Evolutionary conservation across 179 eudicot genomes (phyloP), one percentile per base, ranked within the genome.

Genomic region (Spergularia azorica): DNA sequence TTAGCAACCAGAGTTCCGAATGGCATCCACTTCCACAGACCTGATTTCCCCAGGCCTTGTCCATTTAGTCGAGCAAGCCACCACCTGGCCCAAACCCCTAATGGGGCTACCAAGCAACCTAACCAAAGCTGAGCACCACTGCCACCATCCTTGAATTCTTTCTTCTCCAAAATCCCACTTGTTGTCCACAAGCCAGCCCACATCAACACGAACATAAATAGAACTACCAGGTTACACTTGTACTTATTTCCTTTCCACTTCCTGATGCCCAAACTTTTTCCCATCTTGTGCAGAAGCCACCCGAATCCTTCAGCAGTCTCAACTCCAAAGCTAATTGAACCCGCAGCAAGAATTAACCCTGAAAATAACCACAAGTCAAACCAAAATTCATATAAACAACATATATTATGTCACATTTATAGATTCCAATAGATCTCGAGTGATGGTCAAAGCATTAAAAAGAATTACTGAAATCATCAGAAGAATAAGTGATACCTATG

Each of bases 81-180:
- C 96, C 95, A 94, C 79, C 98, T 85, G 26, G 84, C 76, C 97
- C 97, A 90, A 39, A 92, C 98, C 59, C 98, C 97, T 10, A 89
- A 73, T 6, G 96, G 97, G 41, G 88, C 90, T 6, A 92, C 92
- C 32, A 94, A 52, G 84, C 97, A 92, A 51, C 83, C 97, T 73
- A 94, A 56, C 91, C 90, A 88, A 63, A 94, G 88, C 76, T 92
- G 86, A 20, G 96, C 91, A 32, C 48, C 75, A 43, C 82, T 83
- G 58, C 92, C 83, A 0, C 91, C 91, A 63, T 69, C 63, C 62
- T 79, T 75, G 64, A 92, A 90, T 48, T 84, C 89, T 80, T 74
- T 79, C 75, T 70, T 78, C 77, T 65, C 89, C 48, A 90, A 71
- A 52, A 61, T 71, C 64, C 77, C 90, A 64, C 92, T 85, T 15